Evolutionary conservation across 2,329 filamentous ascomycete genomes (phyloP).

Genomic region (Neobulgaria alba): DNA sequence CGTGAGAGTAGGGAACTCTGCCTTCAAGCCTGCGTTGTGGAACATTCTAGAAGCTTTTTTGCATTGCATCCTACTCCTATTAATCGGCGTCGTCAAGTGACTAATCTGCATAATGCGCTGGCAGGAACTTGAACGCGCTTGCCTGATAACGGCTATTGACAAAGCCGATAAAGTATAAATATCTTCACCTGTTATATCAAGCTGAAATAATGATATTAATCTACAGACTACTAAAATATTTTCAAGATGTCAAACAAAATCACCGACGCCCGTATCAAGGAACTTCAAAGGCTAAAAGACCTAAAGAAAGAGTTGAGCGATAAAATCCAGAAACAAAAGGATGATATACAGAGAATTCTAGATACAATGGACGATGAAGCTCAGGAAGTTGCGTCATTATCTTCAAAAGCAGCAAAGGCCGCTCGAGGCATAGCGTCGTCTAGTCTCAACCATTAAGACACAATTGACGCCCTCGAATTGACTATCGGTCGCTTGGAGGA

Average conservation of each 20-base stretch:
- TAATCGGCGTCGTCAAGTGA: too few species aligned
- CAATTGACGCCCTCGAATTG: constrained; percentile 2
- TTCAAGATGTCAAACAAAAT: constrained; percentile 5
- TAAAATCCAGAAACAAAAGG: constrained; percentile 6
- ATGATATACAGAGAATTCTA: constrained; percentile 4
- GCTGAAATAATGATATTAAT: too few species aligned
- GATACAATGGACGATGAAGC: constrained; percentile 4
- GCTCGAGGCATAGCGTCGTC: constrained; percentile 4
- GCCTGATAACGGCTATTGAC: too few species aligned
- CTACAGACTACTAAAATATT: too few species aligned
- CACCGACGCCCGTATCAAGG: constrained; percentile 5
- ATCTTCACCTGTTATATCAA: too few species aligned
- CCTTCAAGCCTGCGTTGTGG: too few species aligned
- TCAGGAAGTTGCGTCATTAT: constrained; percentile 1
- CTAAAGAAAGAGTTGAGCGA: constrained; percentile 2
- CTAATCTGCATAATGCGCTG: too few species aligned
- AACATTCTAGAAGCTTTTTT: too few species aligned
- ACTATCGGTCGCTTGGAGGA: constrained; percentile 7
- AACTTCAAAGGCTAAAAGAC: constrained; percentile 2
- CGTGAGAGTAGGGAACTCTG: too few species aligned
- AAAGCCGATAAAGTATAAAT: too few species aligned
- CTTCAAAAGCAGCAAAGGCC: neutral
- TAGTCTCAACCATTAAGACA: constrained; percentile 5
- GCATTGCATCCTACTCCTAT: too few species aligned
- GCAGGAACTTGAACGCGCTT: too few species aligned